Percentiles rank a stretch among this genome's conserved stretches.
Evolutionary conservation across 768 basidiomycete genomes (phyloP).

Genomic region (Serendipita sp.): DNA sequence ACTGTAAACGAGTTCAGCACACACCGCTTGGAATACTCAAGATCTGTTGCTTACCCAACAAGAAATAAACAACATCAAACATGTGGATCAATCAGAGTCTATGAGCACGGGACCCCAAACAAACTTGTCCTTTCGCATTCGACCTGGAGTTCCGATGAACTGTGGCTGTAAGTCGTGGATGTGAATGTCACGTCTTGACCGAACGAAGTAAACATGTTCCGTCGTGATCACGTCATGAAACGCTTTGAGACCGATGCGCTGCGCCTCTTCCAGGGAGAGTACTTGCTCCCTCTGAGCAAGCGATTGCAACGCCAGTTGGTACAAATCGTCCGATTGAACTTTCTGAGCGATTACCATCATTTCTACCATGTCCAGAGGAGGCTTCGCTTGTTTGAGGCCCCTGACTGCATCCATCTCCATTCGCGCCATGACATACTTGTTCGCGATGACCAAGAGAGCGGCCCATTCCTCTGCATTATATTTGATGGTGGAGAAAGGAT

Average conservation of each 20-base stretch:
- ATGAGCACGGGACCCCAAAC: no score
- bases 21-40: no score
- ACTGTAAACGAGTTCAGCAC: no score
- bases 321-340: not conserved
- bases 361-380: not conserved
- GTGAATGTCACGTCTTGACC: not conserved
- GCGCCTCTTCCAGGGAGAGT: not conserved
- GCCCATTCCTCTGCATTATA: not conserved
- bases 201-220: not conserved
- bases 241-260: not conserved
- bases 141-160: no score
- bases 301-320: not conserved
- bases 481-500: not conserved
- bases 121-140: no score
- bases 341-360: not conserved
- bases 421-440: not conserved
- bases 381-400: not conserved
- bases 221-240: not conserved
- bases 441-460: not conserved
- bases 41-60: no score
- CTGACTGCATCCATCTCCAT: not conserved
- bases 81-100: no score
- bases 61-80: no score
- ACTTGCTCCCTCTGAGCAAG: not conserved
- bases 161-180: no score